Base-by-base conservation (phyloP, 495 filamentous ascomycete genomes). In the Aspergillus sclerotiicarbonarius region DNA sequence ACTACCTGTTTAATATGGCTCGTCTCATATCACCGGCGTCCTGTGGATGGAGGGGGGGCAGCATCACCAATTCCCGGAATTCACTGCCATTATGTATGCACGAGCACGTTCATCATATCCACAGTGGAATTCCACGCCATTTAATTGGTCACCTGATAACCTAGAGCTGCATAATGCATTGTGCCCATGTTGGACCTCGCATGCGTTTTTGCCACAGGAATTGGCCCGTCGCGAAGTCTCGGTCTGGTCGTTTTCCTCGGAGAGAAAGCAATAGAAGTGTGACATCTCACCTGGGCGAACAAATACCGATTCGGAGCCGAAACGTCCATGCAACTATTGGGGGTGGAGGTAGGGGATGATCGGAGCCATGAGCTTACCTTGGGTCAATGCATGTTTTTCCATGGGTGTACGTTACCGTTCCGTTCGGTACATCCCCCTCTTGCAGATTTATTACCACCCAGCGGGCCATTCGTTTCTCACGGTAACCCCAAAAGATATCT, bases 11-110 rank as follows among this genome's bases (percentile, higher is more conserved):
- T 6, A 4, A 10, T 41, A 6, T 41, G 37, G 37, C n/a, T n/a
- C 13, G 13, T 12, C n/a, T n/a, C 13, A 41, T 15, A n/a, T 41
- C 37, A 41, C 13, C 37, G 5, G 37, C 13, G 13, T 6, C 37
- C 13, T 41, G 13, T 12, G 12, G 37, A 41, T 41, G 37, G n/a
- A n/a, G n/a, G n/a, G n/a, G n/a, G 37, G 37, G 13, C 37, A n/a
- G 37, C 37, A 41, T 50, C 29, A 50, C 8, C 13, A n/a, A 50
- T 50, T 50, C 47, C 47, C 16, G 47, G 47, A 50, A 50, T 18
- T 16, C 47, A 50, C 31, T 21, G 18, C 4, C 47, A 31, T 32
- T 31, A 50, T 15, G 25, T 50, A 50, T 50, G 47, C 47, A 31
- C 8, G 25, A 50, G 47, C 47, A 50, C 47, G 47, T 50, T 50